Conservation (phyloP, 2,329 filamentous ascomycete species). For the Metarhizium sp. region DNA sequence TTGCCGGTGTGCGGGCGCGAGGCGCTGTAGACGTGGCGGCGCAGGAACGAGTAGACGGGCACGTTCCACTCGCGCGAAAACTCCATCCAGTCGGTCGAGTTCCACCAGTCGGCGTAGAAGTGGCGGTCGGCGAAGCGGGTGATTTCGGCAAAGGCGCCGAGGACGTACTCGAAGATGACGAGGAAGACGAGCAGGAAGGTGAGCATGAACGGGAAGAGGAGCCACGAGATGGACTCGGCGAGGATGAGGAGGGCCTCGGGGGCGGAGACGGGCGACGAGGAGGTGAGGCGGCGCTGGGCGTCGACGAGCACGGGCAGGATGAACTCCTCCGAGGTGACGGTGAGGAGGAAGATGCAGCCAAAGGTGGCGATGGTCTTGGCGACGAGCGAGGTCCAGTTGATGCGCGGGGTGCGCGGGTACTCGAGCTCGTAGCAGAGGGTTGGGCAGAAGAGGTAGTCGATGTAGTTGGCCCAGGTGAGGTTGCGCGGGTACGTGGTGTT, state of each 20-base stretch:
- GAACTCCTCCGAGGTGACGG: constrained; percentile 86
- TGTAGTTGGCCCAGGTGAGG: constrained; percentile 70
- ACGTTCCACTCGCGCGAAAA: constrained; percentile 96
- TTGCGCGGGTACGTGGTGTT: constrained; percentile 86
- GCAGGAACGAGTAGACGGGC: constrained; percentile 93
- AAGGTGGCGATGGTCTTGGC: constrained; percentile 86
- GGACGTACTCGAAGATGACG: constrained; percentile 94
- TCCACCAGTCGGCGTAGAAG: constrained; percentile 79
- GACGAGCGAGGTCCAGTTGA: constrained; percentile 71
- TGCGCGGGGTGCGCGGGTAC: constrained; percentile 70
- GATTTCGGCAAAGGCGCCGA: constrained; percentile 91
- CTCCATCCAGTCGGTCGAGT: constrained; percentile 83
- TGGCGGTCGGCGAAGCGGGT: constrained; percentile 88
- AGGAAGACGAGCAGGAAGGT: constrained; percentile 93
- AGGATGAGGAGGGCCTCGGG: constrained; percentile 70
- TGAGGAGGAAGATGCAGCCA: constrained; percentile 92
- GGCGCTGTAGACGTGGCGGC: constrained; percentile 86
- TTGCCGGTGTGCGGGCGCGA: constrained; percentile 68
- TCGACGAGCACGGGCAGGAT: constrained; percentile 83
- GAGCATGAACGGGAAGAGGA: constrained; percentile 96
- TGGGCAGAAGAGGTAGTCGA: constrained; percentile 83
- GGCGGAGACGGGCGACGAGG: constrained; percentile 27
- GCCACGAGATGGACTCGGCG: constrained; percentile 78
- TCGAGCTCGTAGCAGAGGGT: constrained; percentile 97
- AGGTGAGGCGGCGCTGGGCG: constrained; percentile 46